Base-by-base conservation (phyloP, 352 stramenopile genomes). In the Globisporangium orthogonon region DNA sequence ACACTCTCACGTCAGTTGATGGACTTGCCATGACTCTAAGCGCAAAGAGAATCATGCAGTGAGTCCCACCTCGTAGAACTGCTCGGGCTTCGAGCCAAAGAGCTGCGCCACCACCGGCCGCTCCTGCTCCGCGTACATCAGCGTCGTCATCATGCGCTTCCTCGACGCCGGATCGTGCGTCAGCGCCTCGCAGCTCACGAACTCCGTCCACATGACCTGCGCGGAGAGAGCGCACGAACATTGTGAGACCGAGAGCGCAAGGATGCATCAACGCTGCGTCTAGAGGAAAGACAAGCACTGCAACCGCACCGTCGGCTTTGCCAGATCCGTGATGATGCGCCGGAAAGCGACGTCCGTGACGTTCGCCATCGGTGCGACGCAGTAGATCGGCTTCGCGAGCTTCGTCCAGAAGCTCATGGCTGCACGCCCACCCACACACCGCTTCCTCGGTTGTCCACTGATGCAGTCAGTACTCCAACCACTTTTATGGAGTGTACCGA, bases 311-410 rank as follows among this genome's bases (percentile, higher is more conserved):
- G 80, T 82, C 5, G 83, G 83, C 61, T 90, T 91, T 51, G 76
- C 77, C 45, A 94, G 70, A 44, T 94, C 78, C 11, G 70, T 82
- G 60, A 94, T 87, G 37, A 91, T 66, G 28, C 67, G 67, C 11
- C 83, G 81, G 52, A 89, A 91, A 9, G 79, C 80, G 4, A 69
- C 74, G 45, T 94, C 83, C 39, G 79, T 94, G 56, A 94, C 83
- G 62, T 94, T 89, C 17, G 83, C 83, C 83, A 94, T 94, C 30
- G 81, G 83, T 52, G 83, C 83, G 46, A 94, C 81, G 63, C 81
- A 91, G 58, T 83, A 87, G 43, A 94, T 79, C 40, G 83, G 83
- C 51, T 79, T 80, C 54, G 67, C 50, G 60, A 94, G 58, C 45
- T 56, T 49, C 37, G 61, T 69, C 83, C 83, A 94, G 64, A 94